These are phyloP conservation scores for Penicillium brevicompactum DNA, from an alignment of 2,329 filamentous ascomycete genomes.

Conservation along the genomic window DNA sequence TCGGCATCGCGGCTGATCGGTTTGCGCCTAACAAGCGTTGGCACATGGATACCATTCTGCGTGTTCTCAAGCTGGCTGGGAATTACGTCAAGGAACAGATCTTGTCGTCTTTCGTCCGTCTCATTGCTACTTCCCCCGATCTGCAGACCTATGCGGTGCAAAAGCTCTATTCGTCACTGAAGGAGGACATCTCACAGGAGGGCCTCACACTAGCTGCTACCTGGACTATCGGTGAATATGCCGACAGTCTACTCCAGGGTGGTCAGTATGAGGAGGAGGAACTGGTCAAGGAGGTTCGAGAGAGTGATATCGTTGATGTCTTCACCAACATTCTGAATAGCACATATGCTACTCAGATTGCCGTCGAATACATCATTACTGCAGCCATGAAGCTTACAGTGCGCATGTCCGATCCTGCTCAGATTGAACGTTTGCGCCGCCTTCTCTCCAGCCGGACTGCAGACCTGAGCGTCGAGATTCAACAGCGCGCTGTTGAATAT, in stretches of 20 bases:
- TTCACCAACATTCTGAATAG: constrained; percentile 91
- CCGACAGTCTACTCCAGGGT: constrained; percentile 82
- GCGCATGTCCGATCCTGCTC: constrained; percentile 77
- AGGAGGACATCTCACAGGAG: constrained; percentile 97
- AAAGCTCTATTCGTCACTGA: constrained; percentile 86
- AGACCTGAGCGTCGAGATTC: constrained; percentile 91
- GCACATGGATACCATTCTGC: constrained; percentile 97
- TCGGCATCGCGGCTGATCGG: constrained; percentile 93
- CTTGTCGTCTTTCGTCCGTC: constrained; percentile 89
- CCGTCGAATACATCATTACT: constrained; percentile 94
- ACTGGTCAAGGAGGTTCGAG: constrained; percentile 76
- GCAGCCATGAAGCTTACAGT: constrained; percentile 94
- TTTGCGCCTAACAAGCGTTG: constrained; percentile 97
- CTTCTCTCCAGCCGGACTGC: constrained; percentile 77
- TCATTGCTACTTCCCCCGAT: constrained; percentile 92
- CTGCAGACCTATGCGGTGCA: constrained; percentile 95
- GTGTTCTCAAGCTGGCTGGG: constrained; percentile 88
- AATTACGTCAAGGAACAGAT: constrained; percentile 99
- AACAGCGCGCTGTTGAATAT: constrained; percentile 95
- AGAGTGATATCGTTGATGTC: constrained; percentile 89
- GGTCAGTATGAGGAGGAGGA: constrained; percentile 95
- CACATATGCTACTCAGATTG: constrained; percentile 86
- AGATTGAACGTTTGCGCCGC: constrained; percentile 80
- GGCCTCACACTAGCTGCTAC: constrained; percentile 88
- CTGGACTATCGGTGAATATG: constrained; percentile 98